Percentiles rank a stretch among this genome's conserved stretches.
phyloP scores from a whole-genome alignment of 371 early-diverging fungal genomes.

The Rhizopus sp. region DNA sequence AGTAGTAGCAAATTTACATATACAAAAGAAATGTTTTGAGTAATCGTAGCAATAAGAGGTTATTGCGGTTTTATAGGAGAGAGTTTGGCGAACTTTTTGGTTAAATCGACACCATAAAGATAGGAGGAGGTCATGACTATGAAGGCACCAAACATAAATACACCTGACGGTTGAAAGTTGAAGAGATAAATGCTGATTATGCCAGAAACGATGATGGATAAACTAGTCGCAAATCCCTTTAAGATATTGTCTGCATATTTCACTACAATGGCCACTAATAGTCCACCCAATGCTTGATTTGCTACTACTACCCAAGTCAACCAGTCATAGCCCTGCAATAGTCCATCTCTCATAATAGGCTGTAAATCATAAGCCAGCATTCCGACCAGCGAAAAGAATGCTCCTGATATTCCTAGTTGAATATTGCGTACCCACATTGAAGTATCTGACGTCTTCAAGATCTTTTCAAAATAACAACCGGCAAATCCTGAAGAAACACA shows the following conservation, averaged over 20 bases:
- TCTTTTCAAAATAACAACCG: slow-evolving; percentile 73
- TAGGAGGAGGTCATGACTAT: slow-evolving; percentile 66
- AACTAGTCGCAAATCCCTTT: slow-evolving; percentile 85
- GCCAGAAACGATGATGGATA: slow-evolving; percentile 86
- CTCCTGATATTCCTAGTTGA: slow-evolving; percentile 69
- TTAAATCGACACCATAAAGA: slow-evolving; percentile 54
- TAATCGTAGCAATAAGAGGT: neutral
- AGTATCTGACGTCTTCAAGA: slow-evolving; percentile 64
- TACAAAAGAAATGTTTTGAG: slow-evolving; percentile 4
- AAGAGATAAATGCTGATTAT: slow-evolving; percentile 75
- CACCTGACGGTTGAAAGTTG: slow-evolving; percentile 67
- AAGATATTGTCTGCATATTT: slow-evolving; percentile 91
- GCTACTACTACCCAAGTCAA: slow-evolving; percentile 76
- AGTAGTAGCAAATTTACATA: neutral
- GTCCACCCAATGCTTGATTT: slow-evolving; percentile 84
- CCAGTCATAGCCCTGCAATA: slow-evolving; percentile 75
- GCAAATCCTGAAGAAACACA: slow-evolving; percentile 73
- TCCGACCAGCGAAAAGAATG: slow-evolving; percentile 64
- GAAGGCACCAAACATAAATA: slow-evolving; percentile 71
- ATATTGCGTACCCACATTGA: slow-evolving; percentile 84
- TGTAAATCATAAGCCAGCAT: slow-evolving; percentile 68
- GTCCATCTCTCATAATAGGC: slow-evolving; percentile 61
- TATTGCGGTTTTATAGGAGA: slow-evolving; percentile 31
- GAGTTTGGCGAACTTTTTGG: slow-evolving; percentile 9
- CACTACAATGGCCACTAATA: slow-evolving; percentile 84